These are phyloP conservation scores for Metarhizium sp. DNA, from an alignment of 2,329 filamentous ascomycete species.

Conservation along the genomic window DNA sequence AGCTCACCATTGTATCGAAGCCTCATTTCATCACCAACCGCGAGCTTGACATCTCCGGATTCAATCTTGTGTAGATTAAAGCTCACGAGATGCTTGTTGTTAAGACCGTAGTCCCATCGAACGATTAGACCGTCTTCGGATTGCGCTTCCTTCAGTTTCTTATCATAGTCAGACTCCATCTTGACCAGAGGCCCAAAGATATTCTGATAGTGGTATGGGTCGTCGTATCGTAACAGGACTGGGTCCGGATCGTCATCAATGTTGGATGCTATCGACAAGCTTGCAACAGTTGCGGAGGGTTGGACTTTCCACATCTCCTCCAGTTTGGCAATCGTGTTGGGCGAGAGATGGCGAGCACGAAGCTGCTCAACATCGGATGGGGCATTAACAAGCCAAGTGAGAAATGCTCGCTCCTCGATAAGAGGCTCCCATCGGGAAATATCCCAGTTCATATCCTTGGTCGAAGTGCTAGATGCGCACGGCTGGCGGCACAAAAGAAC, in stretches of 20 bases:
- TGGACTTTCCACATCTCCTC: slow-evolving; percentile 99
- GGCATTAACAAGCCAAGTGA: slow-evolving; percentile 83
- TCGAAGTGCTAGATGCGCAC: slow-evolving; percentile 87
- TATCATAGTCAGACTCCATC: slow-evolving; percentile 98
- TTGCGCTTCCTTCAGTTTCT: slow-evolving; percentile 96
- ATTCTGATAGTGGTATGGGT: slow-evolving; percentile 97
- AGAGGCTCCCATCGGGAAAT: slow-evolving; percentile 95
- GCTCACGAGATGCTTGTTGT: slow-evolving; percentile 94
- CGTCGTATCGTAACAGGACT: slow-evolving; percentile 87
- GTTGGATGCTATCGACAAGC: slow-evolving; percentile 82
- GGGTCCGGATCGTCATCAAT: slow-evolving; percentile 93
- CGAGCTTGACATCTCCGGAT: slow-evolving; percentile 93
- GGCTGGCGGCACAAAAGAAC: slow-evolving; percentile 94
- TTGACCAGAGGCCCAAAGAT: slow-evolving; percentile 97
- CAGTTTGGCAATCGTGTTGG: slow-evolving; percentile 89
- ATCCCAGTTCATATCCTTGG: slow-evolving; percentile 99
- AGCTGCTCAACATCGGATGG: slow-evolving; percentile 94
- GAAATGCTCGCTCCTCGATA: slow-evolving; percentile 91
- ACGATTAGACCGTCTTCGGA: slow-evolving; percentile 93
- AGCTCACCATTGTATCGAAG: slow-evolving; percentile 93
- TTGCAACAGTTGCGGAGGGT: slow-evolving; percentile 74
- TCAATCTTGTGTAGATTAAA: slow-evolving; percentile 96
- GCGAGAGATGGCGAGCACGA: slow-evolving; percentile 83
- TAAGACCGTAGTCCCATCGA: slow-evolving; percentile 88
- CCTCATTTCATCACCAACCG: slow-evolving; percentile 97